Evolutionary conservation across 1,139 yeast species (phyloP), one percentile per base, ranked within the genome.

Genomic region (Yamadazyma epiphylla): DNA sequence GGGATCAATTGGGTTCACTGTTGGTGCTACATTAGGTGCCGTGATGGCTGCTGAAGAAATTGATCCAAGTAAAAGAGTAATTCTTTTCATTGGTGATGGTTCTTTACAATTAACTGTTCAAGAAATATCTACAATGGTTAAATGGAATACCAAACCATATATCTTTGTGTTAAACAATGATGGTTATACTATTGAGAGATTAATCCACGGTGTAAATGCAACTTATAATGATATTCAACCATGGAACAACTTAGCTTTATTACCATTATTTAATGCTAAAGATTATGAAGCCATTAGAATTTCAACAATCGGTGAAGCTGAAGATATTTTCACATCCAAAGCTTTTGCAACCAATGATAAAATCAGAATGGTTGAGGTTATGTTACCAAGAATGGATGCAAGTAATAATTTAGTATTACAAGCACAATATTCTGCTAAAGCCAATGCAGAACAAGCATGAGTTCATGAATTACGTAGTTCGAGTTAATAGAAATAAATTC

Each of bases 1-100:
- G 89, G 95, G 95, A 36, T 83, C 94, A 27, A 84, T 86, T 58
- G 95, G 95, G 49, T 86, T 68, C 69, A 77, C 95, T 19, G 86
- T 84, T 27, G 95, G 95, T 51, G 84, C 94, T 31, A 73, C 86
- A 22, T 62, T 80, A 38, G 95, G 95, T 59, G 95, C 95, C 19
- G 80, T 81, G 21, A 74, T 83, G 68, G 95, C 94, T 15, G 84
- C 88, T 38, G 77, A 77, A 50, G 95, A 86, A 57, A 49, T 80
- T 31, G 80, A 80, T 51, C 77, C 80, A 31, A 55, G 59, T 42
- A 79, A 76, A 58, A 75, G 95, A 67, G 94, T 83, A 37, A 72
- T 84, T 42, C 65, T 86, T 46, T 86, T 86, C 58, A 83, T 84
- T 35, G 95, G 95, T 60, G 95, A 86, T 57, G 95, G 95, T 53